These are phyloP conservation scores for Trichoderma reesei DNA, from an alignment of 495 filamentous ascomycete species.

Conservation along the genomic window DNA sequence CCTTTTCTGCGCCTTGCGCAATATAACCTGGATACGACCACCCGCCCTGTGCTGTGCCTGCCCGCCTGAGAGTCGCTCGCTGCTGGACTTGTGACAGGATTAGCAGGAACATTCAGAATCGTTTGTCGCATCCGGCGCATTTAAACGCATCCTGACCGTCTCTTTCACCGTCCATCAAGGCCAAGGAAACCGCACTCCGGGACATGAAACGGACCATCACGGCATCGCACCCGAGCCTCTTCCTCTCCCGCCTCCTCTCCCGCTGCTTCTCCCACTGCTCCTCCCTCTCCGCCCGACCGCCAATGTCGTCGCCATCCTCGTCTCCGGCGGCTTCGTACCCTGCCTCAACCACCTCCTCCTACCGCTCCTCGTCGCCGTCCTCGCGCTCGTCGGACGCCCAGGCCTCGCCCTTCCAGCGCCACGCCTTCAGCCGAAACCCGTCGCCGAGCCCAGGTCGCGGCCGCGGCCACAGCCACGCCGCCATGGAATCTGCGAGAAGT, in stretches of 20 bases:
- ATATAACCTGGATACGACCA: slow-evolving; percentile 1
- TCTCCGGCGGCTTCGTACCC: background rate
- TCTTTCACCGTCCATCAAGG: background rate
- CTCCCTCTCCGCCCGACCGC: background rate
- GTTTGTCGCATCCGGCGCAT: no score
- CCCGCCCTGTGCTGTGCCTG: background rate
- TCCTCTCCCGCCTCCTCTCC: background rate
- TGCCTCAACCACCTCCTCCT: background rate
- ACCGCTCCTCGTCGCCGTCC: background rate
- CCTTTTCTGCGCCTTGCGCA: background rate
- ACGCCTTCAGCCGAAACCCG: background rate
- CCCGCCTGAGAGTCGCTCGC: background rate
- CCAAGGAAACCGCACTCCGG: background rate
- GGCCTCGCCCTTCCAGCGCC: background rate
- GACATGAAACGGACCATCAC: background rate
- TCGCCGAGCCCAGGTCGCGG: background rate
- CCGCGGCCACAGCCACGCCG: background rate
- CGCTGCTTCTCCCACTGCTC: background rate
- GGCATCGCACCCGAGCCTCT: background rate
- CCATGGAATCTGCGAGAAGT: background rate
- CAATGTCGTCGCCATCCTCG: background rate
- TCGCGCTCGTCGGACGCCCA: background rate
- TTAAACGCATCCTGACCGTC: background rate
- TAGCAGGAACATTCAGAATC: no score
- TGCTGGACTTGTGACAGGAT: no score